Conservation (phyloP, 2,329 filamentous ascomycete genomes). For the Fusarium avenaceum region DNA sequence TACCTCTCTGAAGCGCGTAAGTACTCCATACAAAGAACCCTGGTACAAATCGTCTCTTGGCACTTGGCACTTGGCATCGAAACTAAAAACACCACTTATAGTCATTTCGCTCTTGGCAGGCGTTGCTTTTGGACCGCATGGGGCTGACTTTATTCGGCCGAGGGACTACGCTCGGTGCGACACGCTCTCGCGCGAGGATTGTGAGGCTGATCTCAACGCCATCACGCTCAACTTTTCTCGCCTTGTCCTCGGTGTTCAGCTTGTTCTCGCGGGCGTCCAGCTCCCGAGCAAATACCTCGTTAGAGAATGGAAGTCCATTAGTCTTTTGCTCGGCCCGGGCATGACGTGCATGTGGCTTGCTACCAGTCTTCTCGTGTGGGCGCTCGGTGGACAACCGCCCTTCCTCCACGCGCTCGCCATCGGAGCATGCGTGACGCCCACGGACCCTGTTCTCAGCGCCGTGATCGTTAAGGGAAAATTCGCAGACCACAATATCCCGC, state of each 20-base stretch:
- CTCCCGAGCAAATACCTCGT: slow-evolving; percentile 85
- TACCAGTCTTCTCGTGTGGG: slow-evolving; percentile 85
- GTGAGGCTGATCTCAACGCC: slow-evolving; percentile 70
- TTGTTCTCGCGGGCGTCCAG: slow-evolving; percentile 90
- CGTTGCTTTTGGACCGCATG: slow-evolving; percentile 82
- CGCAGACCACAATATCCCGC: slow-evolving; percentile 89
- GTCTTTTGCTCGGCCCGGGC: slow-evolving; percentile 82
- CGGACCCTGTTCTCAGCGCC: slow-evolving; percentile 88
- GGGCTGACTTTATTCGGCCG: slow-evolving; percentile 80
- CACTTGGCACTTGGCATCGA: slow-evolving; percentile 5
- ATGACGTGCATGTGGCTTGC: slow-evolving; percentile 90
- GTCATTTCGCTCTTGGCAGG: slow-evolving; percentile 88
- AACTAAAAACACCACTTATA: slow-evolving; percentile 51
- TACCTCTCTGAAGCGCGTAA: slow-evolving; percentile 91
- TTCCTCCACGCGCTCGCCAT: slow-evolving; percentile 85
- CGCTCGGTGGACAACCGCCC: slow-evolving; percentile 75
- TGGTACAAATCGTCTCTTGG: slow-evolving; percentile 20
- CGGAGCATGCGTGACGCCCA: slow-evolving; percentile 90
- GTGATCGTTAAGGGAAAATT: slow-evolving; percentile 95
- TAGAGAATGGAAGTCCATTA: slow-evolving; percentile 82
- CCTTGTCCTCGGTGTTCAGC: slow-evolving; percentile 89
- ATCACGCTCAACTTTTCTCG: slow-evolving; percentile 88
- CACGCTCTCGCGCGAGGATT: slow-evolving; percentile 35
- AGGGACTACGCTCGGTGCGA: slow-evolving; percentile 75
- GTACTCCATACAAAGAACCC: slow-evolving; percentile 53